A percentile compares a stretch with the other conserved stretches of the same genome.
Conservation (phyloP, 2,329 filamentous ascomycete species). For the Aspergillus fructus region DNA sequence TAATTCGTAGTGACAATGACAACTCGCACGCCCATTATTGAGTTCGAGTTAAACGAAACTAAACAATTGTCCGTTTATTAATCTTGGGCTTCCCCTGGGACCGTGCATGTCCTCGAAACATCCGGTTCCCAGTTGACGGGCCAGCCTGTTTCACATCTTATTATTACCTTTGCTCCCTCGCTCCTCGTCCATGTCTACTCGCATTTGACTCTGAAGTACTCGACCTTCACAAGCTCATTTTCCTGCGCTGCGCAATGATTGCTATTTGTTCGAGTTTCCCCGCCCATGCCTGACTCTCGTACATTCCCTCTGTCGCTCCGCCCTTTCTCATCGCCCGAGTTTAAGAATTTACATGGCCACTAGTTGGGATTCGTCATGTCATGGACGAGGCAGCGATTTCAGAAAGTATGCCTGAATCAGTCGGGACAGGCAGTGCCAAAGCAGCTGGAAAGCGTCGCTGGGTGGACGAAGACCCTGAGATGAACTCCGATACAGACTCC, state of each 20-base stretch:
- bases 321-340: background rate
- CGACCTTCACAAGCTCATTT: background rate
- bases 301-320: background rate
- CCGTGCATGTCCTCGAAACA: conserved; percentile 4
- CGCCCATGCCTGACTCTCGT: conserved; percentile 3
- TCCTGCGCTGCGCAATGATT: background rate
- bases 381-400: conserved; percentile 25
- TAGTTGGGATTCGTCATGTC: conserved; percentile 25
- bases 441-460: conserved; percentile 12
- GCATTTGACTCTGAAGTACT: background rate
- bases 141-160: conserved; percentile 1
- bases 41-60: conserved; percentile 1
- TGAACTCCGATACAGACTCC: conserved; percentile 18
- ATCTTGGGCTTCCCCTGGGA: background rate
- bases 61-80: conserved; percentile 1
- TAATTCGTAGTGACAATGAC: background rate
- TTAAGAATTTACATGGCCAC: conserved; percentile 6
- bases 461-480: conserved; percentile 9
- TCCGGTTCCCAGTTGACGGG: conserved; percentile 6
- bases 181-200: background rate
- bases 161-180: background rate
- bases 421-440: conserved; percentile 11
- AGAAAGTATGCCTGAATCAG: conserved; percentile 13
- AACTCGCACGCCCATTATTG: background rate
- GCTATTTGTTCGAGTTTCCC: background rate